Evolutionary conservation across 1,139 yeast genomes (phyloP).

Genomic region (Geotrichum europaeum): DNA sequence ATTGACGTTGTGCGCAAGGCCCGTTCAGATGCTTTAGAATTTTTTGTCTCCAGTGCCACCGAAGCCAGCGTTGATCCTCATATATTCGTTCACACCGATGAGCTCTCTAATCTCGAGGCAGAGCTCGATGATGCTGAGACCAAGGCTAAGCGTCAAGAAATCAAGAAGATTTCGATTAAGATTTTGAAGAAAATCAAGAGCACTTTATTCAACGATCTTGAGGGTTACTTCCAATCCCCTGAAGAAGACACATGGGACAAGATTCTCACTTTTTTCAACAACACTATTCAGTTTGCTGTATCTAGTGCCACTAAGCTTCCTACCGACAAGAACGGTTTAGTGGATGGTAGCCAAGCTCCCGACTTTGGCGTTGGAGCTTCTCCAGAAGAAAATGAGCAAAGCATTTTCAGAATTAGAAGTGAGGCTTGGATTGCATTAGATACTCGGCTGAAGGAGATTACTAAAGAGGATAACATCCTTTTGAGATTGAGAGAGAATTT

Average conservation of each 20-base stretch:
- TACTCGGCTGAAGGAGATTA: conserved; percentile 50
- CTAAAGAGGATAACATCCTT: conserved; percentile 34
- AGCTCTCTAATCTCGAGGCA: conserved; percentile 22
- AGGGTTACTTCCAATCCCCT: conserved; percentile 38
- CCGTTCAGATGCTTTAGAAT: conserved; percentile 18
- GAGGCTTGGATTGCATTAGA: conserved; percentile 64
- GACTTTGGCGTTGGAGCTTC: conserved; percentile 65
- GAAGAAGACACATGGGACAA: conserved; percentile 56
- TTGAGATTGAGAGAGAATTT: conserved; percentile 46
- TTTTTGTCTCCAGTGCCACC: conserved; percentile 23
- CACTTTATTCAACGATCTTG: conserved; percentile 29
- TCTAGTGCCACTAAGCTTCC: conserved; percentile 22
- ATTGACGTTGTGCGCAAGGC: conserved; percentile 19
- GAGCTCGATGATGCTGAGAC: conserved; percentile 31
- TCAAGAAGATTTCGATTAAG: conserved; percentile 32
- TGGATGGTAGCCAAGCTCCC: conserved; percentile 25
- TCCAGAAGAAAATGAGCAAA: conserved; percentile 39
- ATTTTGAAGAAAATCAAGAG: conserved; percentile 26
- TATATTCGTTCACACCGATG: conserved; percentile 24
- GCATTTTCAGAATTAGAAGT: conserved; percentile 43
- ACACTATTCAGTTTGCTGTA: conserved; percentile 35
- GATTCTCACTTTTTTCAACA: conserved; percentile 45
- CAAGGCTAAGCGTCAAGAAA: conserved; percentile 31
- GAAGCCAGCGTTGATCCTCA: conserved; percentile 27
- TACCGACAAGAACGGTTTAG: conserved; percentile 2